A percentile compares a stretch with the other conserved stretches of the same genome.
Conservation (phyloP, 169 alveolate species). For the Perkinsus olseni region DNA sequence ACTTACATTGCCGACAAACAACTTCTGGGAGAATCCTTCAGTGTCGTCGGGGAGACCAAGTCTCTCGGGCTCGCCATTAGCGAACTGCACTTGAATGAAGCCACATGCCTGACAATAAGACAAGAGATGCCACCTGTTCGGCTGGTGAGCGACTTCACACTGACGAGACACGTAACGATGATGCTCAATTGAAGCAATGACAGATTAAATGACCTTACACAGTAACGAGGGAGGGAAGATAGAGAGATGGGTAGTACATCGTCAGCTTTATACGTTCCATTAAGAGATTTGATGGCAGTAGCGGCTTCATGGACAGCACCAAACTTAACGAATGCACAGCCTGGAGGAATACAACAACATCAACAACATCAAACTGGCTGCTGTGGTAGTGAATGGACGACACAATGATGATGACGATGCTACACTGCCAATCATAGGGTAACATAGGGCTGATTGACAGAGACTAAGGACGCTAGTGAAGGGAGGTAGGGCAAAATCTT, state of each 20-base stretch:
- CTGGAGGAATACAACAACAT: not conserved
- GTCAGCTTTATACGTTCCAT: not conserved
- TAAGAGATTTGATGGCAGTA: not conserved
- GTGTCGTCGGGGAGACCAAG: not conserved
- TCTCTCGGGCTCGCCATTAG: not conserved
- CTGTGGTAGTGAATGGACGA: not conserved
- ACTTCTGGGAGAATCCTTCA: not conserved
- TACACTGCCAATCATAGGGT: too few relatives aligned
- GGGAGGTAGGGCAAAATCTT: too few relatives aligned
- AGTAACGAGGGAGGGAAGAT: not conserved
- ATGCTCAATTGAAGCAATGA: too few relatives aligned
- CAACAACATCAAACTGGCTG: not conserved
- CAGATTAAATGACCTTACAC: not conserved
- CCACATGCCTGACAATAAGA: not conserved
- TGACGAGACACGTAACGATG: too few relatives aligned
- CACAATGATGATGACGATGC: not conserved
- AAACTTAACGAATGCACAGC: not conserved
- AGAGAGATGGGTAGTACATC: not conserved
- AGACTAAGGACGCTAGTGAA: too few relatives aligned
- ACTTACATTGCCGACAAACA: not conserved
- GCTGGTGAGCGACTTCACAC: too few relatives aligned
- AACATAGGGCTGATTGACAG: too few relatives aligned
- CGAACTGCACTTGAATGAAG: not conserved
- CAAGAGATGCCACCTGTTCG: not conserved
- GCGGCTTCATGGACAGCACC: conserved; percentile 6